These are phyloP conservation scores for Fusarium sp. DNA, from an alignment of 2,329 filamentous ascomycete genomes.

Conservation along the genomic window DNA sequence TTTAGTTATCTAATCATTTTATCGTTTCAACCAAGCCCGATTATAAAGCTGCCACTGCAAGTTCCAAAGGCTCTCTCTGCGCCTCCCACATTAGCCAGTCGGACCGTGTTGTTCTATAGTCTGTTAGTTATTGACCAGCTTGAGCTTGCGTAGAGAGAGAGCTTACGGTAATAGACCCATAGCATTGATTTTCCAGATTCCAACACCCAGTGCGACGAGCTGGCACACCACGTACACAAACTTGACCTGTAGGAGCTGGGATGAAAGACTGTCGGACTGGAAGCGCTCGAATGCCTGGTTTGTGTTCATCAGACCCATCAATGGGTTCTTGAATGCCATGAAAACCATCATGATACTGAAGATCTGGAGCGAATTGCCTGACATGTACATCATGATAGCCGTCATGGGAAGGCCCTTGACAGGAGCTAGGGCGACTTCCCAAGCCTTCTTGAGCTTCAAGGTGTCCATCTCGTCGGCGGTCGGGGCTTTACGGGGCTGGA, in stretches of 20 bases:
- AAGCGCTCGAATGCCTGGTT: constrained; percentile 92
- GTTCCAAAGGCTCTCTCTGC: constrained; percentile 76
- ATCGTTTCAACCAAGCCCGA: constrained; percentile 16
- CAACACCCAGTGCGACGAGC: constrained; percentile 82
- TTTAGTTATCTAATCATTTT: constrained; percentile 18
- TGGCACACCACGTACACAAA: constrained; percentile 90
- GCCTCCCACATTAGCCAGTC: constrained; percentile 98
- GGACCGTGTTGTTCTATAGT: constrained; percentile 84
- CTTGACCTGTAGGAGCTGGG: constrained; percentile 85
- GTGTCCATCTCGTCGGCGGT: constrained; percentile 91
- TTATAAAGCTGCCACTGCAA: constrained; percentile 72
- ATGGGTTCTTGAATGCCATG: constrained; percentile 97
- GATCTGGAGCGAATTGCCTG: constrained; percentile 96
- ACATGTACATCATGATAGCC: constrained; percentile 99
- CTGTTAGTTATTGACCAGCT: constrained; percentile 20
- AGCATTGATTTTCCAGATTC: constrained; percentile 95
- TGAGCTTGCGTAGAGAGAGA: background rate
- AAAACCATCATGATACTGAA: constrained; percentile 99
- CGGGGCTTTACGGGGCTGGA: constrained; percentile 72
- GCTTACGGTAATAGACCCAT: constrained; percentile 95
- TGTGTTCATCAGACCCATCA: constrained; percentile 85
- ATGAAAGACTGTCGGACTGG: constrained; percentile 82
- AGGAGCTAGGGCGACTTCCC: constrained; percentile 94
- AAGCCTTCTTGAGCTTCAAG: constrained; percentile 97
- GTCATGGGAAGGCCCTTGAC: constrained; percentile 98